Conservation (phyloP, 1,139 yeast genomes). For the Saccharomyces uvarum region DNA sequence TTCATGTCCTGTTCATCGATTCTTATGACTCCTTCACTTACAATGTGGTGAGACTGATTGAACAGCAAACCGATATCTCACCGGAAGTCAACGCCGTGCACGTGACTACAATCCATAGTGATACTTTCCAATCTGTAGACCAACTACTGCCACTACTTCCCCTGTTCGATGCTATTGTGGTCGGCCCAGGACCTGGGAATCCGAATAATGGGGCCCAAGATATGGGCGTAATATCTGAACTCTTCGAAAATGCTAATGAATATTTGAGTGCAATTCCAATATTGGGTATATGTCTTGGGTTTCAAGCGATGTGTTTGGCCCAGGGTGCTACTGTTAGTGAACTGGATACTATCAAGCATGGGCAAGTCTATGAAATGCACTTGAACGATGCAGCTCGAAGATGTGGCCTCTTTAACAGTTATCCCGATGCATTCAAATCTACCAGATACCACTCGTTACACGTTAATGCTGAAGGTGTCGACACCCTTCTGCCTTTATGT, state of each 20-base stretch:
- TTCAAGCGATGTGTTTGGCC: constrained; percentile 71
- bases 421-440: constrained; percentile 45
- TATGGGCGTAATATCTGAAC: constrained; percentile 60
- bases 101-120: constrained; percentile 71
- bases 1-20: constrained; percentile 57
- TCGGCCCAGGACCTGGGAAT: constrained; percentile 98
- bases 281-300: constrained; percentile 88
- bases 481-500: constrained; percentile 48
- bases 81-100: constrained; percentile 41
- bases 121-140: constrained; percentile 42
- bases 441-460: constrained; percentile 87
- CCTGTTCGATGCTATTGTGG: constrained; percentile 66
- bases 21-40: constrained; percentile 92
- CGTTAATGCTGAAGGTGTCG: constrained; percentile 34
- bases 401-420: constrained; percentile 35
- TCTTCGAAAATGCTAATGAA: constrained; percentile 21
- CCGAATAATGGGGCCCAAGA: constrained; percentile 54
- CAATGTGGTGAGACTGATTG: constrained; percentile 64
- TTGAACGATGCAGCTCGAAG: constrained; percentile 34
- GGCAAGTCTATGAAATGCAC: constrained; percentile 55
- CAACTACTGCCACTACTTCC: constrained; percentile 34
- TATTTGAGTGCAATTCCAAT: constrained; percentile 45
- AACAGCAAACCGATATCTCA: constrained; percentile 24
- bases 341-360: constrained; percentile 65
- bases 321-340: constrained; percentile 52